phyloP scores from a whole-genome alignment of 805 yeast species.

The Candida arabinofermentans region DNA sequence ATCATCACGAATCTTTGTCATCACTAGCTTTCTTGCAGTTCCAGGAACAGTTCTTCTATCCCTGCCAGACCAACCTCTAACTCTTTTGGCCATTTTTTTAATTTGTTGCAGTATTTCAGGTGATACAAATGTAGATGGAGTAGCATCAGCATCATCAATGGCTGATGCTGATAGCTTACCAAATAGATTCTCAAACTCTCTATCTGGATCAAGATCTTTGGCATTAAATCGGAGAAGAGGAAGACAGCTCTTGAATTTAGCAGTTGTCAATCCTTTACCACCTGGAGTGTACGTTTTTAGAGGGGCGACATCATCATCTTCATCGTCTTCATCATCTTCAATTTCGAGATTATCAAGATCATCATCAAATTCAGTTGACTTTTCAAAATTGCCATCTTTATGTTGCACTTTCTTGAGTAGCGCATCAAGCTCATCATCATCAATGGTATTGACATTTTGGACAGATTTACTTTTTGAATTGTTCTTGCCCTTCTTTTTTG shows the following conservation, averaged over 20 bases:
- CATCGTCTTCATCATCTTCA: conserved; percentile 25
- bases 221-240: conserved; percentile 41
- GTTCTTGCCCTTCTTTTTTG: conserved; percentile 19
- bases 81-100: conserved; percentile 50
- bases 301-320: conserved; percentile 24
- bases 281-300: conserved; percentile 24
- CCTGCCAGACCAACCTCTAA: conserved; percentile 82
- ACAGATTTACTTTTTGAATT: conserved; percentile 2
- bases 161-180: conserved; percentile 68
- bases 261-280: conserved; percentile 41
- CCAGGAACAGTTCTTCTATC: conserved; percentile 76
- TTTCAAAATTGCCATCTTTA: conserved; percentile 19
- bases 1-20: conserved; percentile 74
- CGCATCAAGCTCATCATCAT: conserved; percentile 58
- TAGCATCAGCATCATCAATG: conserved; percentile 69
- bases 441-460: conserved; percentile 24
- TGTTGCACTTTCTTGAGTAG: conserved; percentile 40
- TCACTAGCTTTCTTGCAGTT: conserved; percentile 56
- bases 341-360: conserved; percentile 12
- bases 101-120: conserved; percentile 68
- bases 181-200: conserved; percentile 65
- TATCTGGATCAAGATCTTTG: conserved; percentile 68
- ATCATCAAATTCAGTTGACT: conserved; percentile 2
- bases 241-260: conserved; percentile 37
- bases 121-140: conserved; percentile 64